Evolutionary conservation across 257 asterid genomes (phyloP), one percentile per base, ranked within the genome.

Genomic region (Sherardia arvensis): DNA sequence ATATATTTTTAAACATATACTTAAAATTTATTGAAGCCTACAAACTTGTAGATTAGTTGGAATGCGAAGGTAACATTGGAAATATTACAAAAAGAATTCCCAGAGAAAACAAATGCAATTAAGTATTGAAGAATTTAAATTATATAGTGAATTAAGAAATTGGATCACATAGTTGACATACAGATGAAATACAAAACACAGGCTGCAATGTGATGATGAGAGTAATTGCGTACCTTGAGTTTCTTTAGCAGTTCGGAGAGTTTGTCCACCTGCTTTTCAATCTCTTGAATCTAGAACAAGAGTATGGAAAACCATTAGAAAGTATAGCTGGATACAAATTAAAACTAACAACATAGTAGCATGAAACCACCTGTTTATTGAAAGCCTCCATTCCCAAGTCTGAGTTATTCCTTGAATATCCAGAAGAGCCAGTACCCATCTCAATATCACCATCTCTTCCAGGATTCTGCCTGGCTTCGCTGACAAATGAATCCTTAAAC

Each of bases 331-430:
- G 23, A 22, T 14, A 20, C 49, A 22, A n/a, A 9, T 15, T 0
- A 28, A 4, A 51, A 66, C 6, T 3, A 32, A 21, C 18, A 33
- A 38, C n/a, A 40, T 11, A n/a, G 40, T 9, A 53, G 25, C 55
- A 26, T 53, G 58, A 20, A 47, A 22, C 26, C 38, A 81, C 96
- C 90, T 88, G 93, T 74, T 84, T 88, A 64, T 82, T 81, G 45
- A 86, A 84, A 79, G 84, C 76, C 38, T 88, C 95, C 85, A 86
- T 58, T 55, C 88, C 92, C 76, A 81, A 43, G 66, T 81, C 95
- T 27, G 95, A 88, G 69, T 72, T 81, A 75, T 80, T 85, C 76
- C 84, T 82, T n/a, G 80, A 75, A 70, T 66, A 28, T 59, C 76
- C 82, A 49, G 56, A 43, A 15, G 51, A 43, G 51, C 20, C 56